phyloP scores from a whole-genome alignment of 768 basidiomycete genomes.

The Symmetrospora coprosmae region DNA sequence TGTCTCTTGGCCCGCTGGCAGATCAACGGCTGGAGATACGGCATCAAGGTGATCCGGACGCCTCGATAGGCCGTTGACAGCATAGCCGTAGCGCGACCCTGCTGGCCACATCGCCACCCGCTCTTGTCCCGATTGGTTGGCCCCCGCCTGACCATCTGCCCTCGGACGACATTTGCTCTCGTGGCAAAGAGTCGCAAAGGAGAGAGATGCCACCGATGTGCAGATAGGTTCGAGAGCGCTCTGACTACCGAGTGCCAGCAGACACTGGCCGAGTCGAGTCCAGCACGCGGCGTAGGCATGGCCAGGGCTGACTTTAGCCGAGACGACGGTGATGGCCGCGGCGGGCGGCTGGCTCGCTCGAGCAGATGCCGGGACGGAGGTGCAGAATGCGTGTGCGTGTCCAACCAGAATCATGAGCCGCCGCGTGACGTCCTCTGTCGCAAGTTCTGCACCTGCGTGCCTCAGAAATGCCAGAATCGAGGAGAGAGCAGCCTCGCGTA shows the following conservation, averaged over 20 bases:
- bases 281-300: neutral
- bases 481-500: constrained; percentile 75
- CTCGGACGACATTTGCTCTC: too few species aligned
- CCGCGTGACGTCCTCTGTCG: constrained; percentile 80
- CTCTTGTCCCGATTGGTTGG: too few species aligned
- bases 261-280: neutral
- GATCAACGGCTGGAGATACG: too few species aligned
- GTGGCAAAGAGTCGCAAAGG: neutral
- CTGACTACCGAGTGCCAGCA: neutral
- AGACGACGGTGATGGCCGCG: constrained; percentile 30
- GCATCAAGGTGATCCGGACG: too few species aligned
- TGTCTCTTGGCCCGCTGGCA: too few species aligned
- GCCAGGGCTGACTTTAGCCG: constrained; percentile 38
- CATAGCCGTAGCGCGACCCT: too few species aligned
- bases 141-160: too few species aligned
- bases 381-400: constrained; percentile 79
- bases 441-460: constrained; percentile 57
- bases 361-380: constrained; percentile 55
- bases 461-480: constrained; percentile 76
- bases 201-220: neutral
- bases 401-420: constrained; percentile 71
- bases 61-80: too few species aligned
- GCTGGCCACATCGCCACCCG: too few species aligned
- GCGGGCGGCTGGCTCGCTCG: neutral
- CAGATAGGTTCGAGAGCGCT: neutral